Evolutionary conservation across 2,329 filamentous ascomycete genomes (phyloP), one percentile per base, ranked within the genome.

Genomic region (Drechslerella stenobrocha): DNA sequence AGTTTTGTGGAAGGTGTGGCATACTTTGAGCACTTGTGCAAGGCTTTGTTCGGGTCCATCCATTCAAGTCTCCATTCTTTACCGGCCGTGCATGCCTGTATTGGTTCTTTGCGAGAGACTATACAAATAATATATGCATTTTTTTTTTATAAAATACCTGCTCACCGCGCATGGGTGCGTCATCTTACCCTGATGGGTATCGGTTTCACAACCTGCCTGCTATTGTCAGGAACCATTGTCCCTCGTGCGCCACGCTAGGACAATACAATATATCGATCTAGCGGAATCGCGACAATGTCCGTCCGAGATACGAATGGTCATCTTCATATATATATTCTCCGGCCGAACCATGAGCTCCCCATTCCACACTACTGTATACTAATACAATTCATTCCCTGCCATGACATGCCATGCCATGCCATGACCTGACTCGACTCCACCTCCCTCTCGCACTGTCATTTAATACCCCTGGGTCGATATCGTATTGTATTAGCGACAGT

Each of bases 1-100:
- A 30, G 5, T 30, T 30, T 11, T 24, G 50, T 60, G 55, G 53
- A 55, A 46, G 50, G 63, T 66, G 61, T 67, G 63, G 50, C 55
- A 67, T 67, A 56, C 60, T 51, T 52, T 40, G 50, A 55, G 28
- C 55, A 52, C 55, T 35, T 55, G 63, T 51, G 48, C 63, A 67
- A 67, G 63, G 63, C 55, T 52, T 26, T 24, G 35, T 40, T 52
- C 28, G 37, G 32, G 44, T 35, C 44, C 51, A 40, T 51, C 51
- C 63, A 56, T 45, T 47, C 52, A 51, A 47, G 44, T 52, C 9
- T 44, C 50, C 42, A 50, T 32, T 51, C 32, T 40, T 42, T 46
- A 52, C 53, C 35, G 51, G n/a, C n/a, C n/a, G n/a, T n/a, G n/a
- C n/a, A n/a, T n/a, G n/a, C n/a, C n/a, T n/a, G n/a, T n/a, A n/a